Evolutionary conservation across 306 rosid species (phyloP), one percentile per base, ranked within the genome.

Genomic region (Glycine soja): DNA sequence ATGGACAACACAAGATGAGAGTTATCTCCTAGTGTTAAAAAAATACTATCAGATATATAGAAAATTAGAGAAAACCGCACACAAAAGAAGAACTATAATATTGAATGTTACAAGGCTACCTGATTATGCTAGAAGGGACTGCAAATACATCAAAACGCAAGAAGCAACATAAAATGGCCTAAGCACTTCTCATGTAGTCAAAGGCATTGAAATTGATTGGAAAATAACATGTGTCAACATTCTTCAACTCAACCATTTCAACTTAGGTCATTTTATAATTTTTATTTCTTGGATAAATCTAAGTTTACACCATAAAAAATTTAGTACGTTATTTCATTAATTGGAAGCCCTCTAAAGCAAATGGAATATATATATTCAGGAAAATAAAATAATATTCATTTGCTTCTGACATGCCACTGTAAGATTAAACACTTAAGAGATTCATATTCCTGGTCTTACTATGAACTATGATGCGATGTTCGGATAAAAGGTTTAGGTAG

Each of bases 1-100:
- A 86, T 90, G 66, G 97, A 90, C 82, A 96, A 85, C 74, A 96
- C 48, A 75, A 92, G 81, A 88, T 93, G 97, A 80, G 97, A 92
- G 80, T 91, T 88, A 88, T 92, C 93, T 67, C 99, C 99, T 96
- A 94, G 81, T 61, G 59, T 83, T 87, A 85, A 72, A 65, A 80
- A 76, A 74, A 15, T 56, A 64, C 36, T 45, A 85, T 75, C 75
- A 75, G 51, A 36, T 43, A 72, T 58, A 64, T 18, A 75, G 63
- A 82, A 84, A 79, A 72, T 2, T 64, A 42, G 65, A 68, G 72
- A 13, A 52, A 80, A 40, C 75, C n/a, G 62, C 77, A 32, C 46
- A 8, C 53, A 38, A 4, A 51, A 62, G 71, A 7, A 70, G 19
- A 57, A 6, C 12, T 47, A 80, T 19, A 65, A 61, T 46, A 79